Conservation (phyloP, 176 grass and related monocot genomes). For the Neostapfia colusana region DNA sequence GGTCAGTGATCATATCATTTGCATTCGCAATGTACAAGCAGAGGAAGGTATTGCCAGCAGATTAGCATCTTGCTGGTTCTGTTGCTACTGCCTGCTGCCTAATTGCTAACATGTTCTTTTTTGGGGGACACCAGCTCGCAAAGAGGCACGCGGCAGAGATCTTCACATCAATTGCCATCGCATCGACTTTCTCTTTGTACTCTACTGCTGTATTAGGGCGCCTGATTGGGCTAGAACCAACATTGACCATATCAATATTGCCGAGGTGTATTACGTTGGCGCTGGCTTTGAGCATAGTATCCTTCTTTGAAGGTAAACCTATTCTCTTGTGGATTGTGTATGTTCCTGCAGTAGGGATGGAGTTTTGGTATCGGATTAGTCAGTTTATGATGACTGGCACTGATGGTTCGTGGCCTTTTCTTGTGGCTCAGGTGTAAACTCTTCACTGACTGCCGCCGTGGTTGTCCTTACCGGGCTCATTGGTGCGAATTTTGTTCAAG, state of each 20-base stretch:
- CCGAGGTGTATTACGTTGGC: constrained; percentile 91
- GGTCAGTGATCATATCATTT: constrained; percentile 93
- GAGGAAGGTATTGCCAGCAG: constrained; percentile 59
- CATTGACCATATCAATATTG: constrained; percentile 74
- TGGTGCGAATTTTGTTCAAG: constrained; percentile 90
- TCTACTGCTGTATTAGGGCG: constrained; percentile 85
- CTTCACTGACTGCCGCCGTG: constrained; percentile 82
- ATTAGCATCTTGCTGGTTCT: neutral
- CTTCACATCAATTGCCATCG: constrained; percentile 82
- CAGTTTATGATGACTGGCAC: neutral
- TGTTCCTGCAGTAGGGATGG: neutral
- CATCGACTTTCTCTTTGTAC: constrained; percentile 74
- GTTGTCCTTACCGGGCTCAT: constrained; percentile 91
- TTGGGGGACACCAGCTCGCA: constrained; percentile 61
- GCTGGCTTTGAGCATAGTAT: constrained; percentile 90
- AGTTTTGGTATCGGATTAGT: neutral
- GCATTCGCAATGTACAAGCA: constrained; percentile 98
- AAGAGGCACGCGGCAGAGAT: constrained; percentile 90
- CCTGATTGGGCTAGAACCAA: constrained; percentile 64
- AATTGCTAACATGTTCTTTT: neutral
- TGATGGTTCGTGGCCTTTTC: neutral
- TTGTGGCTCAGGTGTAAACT: constrained; percentile 56
- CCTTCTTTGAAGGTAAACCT: constrained; percentile 83
- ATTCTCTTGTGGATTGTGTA: neutral
- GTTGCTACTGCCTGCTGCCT: neutral